These are phyloP conservation scores for Colletotrichum cereale DNA, from an alignment of 2,329 filamentous ascomycete species.

Conservation along the genomic window DNA sequence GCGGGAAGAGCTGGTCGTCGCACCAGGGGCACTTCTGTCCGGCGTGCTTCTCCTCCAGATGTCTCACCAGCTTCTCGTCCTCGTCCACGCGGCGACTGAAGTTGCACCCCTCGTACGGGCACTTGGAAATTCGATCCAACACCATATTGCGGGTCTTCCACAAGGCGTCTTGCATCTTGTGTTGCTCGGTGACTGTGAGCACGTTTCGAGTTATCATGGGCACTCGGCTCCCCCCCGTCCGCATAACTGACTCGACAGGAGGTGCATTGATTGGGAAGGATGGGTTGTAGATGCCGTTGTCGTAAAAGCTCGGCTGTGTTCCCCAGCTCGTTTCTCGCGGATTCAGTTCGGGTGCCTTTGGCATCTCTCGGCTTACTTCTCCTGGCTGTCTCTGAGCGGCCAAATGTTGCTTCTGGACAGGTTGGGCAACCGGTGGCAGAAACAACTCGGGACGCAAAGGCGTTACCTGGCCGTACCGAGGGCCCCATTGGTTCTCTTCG, in stretches of 20 bases:
- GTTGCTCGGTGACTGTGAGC: conserved; percentile 57
- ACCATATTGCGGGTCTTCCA: conserved; percentile 50
- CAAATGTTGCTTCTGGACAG: background rate
- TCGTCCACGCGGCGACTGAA: conserved; percentile 50
- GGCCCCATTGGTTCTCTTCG: conserved; percentile 42
- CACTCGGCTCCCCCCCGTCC: conserved; percentile 48
- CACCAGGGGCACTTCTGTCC: conserved; percentile 53
- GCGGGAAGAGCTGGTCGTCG: conserved; percentile 46
- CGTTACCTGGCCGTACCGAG: conserved; percentile 36
- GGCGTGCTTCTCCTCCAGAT: conserved; percentile 53
- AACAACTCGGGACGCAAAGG: conserved; percentile 24
- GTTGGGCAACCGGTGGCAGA: background rate
- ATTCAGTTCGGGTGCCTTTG: background rate
- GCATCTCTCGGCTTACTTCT: background rate
- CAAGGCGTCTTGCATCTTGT: conserved; percentile 51
- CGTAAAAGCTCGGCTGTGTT: conserved; percentile 47
- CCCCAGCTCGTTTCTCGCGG: conserved; percentile 44
- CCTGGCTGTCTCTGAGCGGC: background rate
- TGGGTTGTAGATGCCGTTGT: conserved; percentile 46
- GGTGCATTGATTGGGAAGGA: conserved; percentile 52
- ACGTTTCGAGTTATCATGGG: conserved; percentile 54
- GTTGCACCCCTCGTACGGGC: conserved; percentile 54
- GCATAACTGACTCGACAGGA: conserved; percentile 53
- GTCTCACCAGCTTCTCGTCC: conserved; percentile 48
- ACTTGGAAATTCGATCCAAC: conserved; percentile 52